Base-by-base conservation (phyloP, 495 filamentous ascomycete species). In the Aspergillus baeticus region DNA sequence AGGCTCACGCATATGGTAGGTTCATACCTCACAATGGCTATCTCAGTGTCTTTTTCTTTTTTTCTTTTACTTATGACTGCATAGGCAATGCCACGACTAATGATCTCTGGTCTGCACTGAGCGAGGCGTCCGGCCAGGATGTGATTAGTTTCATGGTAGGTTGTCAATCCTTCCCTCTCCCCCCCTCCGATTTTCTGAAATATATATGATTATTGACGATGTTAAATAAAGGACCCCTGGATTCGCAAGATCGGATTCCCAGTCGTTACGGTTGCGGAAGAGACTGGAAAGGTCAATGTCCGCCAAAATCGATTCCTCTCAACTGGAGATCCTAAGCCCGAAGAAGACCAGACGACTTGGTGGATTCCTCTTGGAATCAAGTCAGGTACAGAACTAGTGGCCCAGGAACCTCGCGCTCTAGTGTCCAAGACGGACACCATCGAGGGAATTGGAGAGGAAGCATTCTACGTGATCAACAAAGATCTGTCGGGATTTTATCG, bases 211-310 rank as follows among this genome's bases (percentile, higher is more conserved):
- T n/a, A n/a, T n/a, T n/a, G n/a, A n/a, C n/a, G n/a, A n/a, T n/a
- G n/a, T n/a, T n/a, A n/a, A n/a, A n/a, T n/a, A n/a, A n/a, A 85
- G 83, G 82, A 87, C 59, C 83, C 86, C 21, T 98, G 94, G 94
- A 96, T 97, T 62, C 86, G 87, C 48, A 90, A 90, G 68, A 91
- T 98, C 61, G 94, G 94, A 2, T 96, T 95, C 73, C 94, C 94
- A 1, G 85, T 97, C 29, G 70, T 98, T 8, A 95, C 88, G 4
- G 79, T 97, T 17, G 81, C 85, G 15, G 94, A 98, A 70, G 87
- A 91, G 62, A 81, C 87, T 33, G 84, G 86, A 21, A 86, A 93
- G 63, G 88, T 98, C 56, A 79, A 82, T 33, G 72, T 98, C 46
- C 87, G 86, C 52, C 94, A 98, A 71, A 85, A 78, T 39, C 87